Evolutionary conservation across 176 grass and related monocot species (phyloP).

Genomic region (Phoenix roebelenii): DNA sequence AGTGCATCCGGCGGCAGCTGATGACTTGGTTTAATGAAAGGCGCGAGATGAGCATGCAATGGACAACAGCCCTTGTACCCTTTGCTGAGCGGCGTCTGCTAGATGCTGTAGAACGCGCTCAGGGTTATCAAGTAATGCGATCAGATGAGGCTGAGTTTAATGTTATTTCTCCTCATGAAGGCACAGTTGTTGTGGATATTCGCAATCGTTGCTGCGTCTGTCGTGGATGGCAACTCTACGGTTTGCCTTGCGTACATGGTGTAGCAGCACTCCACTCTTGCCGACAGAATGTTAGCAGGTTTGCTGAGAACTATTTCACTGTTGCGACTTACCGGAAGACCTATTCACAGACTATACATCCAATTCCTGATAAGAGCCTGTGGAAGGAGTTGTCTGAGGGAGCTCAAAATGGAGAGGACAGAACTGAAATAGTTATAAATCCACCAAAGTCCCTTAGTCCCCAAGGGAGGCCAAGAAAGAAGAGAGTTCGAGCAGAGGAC

Average conservation of each 20-base stretch:
- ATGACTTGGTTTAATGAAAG: constrained; percentile 98
- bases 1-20: constrained; percentile 70
- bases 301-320: constrained; percentile 85
- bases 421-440: constrained; percentile 40
- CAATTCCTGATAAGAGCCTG: constrained; percentile 76
- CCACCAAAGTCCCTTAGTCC: constrained; percentile 74
- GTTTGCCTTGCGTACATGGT: constrained; percentile 78
- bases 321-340: constrained; percentile 84
- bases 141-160: constrained; percentile 88
- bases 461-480: constrained; percentile 70
- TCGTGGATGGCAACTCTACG: constrained; percentile 82
- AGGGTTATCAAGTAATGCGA: constrained; percentile 71
- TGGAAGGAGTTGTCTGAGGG: constrained; percentile 50
- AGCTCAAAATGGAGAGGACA: constrained; percentile 28
- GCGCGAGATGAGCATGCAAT: constrained; percentile 84
- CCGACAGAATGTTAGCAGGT: constrained; percentile 88
- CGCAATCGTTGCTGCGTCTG: constrained; percentile 78
- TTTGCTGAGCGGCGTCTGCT: constrained; percentile 50
- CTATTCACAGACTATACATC: constrained; percentile 89
- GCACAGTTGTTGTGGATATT: constrained; percentile 75
- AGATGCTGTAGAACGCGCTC: constrained; percentile 74
- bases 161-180: constrained; percentile 72
- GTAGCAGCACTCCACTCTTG: constrained; percentile 86
- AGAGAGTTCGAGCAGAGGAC: constrained; percentile 59
- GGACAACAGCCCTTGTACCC: constrained; percentile 75